Conservation (phyloP, 495 filamentous ascomycete genomes). For the Hypoxylon subgilvum region DNA sequence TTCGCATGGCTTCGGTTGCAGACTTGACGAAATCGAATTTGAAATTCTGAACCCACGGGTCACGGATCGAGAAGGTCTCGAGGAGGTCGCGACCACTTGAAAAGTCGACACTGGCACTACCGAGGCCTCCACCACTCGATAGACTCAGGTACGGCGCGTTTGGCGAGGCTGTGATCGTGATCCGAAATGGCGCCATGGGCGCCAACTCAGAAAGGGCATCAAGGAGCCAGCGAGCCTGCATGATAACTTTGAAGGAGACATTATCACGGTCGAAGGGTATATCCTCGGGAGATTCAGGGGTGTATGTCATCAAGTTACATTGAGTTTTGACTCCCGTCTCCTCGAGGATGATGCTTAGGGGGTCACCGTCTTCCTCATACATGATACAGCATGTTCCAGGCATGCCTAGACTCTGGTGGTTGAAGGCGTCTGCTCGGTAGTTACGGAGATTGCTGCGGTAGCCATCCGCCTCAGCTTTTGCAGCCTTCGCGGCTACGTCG, state of each 20-base stretch:
- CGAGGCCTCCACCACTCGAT: constrained; percentile 74
- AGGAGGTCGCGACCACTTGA: constrained; percentile 72
- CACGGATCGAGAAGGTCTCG: constrained; percentile 73
- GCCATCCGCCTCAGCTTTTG: constrained; percentile 57
- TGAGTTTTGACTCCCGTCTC: constrained; percentile 88
- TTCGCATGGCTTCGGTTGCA: constrained; percentile 84
- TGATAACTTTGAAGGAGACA: constrained; percentile 91
- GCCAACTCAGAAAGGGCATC: constrained; percentile 84
- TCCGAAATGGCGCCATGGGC: constrained; percentile 66
- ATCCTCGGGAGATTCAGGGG: constrained; percentile 68
- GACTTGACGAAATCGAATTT: constrained; percentile 84
- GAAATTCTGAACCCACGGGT: constrained; percentile 66
- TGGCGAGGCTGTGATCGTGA: constrained; percentile 68
- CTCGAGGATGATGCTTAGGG: constrained; percentile 79
- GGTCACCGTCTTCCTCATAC: constrained; percentile 73
- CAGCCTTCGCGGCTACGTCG: constrained; percentile 63
- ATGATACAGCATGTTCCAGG: constrained; percentile 80
- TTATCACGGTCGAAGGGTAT: constrained; percentile 83
- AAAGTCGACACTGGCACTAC: constrained; percentile 84
- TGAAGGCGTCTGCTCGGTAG: constrained; percentile 72
- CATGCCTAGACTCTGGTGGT: constrained; percentile 74
- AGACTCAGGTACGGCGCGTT: constrained; percentile 75
- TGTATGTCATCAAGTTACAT: constrained; percentile 91
- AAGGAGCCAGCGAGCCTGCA: constrained; percentile 80
- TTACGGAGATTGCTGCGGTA: constrained; percentile 61